Conservation (phyloP, 352 stramenopile species). For the Pythium utonaiense region DNA sequence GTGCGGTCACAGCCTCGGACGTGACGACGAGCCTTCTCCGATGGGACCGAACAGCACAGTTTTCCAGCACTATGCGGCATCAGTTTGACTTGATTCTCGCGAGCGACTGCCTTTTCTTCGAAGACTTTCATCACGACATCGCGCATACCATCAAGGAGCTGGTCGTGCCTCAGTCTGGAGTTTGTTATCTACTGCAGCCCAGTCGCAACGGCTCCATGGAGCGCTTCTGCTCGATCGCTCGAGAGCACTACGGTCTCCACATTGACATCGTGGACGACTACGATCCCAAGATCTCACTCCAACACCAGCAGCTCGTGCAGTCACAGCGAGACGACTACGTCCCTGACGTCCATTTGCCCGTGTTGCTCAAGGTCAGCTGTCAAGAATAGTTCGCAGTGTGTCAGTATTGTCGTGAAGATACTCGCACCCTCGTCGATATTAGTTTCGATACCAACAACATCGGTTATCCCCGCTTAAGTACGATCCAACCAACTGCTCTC, state of each 20-base stretch:
- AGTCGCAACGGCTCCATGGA: conserved; percentile 74
- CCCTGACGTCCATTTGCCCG: conserved; percentile 64
- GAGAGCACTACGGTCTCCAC: conserved; percentile 29
- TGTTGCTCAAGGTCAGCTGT: conserved; percentile 41
- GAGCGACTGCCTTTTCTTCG: conserved; percentile 86
- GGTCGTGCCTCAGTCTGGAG: conserved; percentile 34
- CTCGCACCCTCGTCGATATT: neutral
- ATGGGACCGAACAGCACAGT: conserved; percentile 51
- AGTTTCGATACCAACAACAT: neutral
- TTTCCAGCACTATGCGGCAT: conserved; percentile 29
- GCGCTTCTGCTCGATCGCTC: conserved; percentile 55
- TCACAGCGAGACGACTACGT: conserved; percentile 39
- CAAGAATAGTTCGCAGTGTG: neutral
- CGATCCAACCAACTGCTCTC: neutral
- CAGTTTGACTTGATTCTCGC: conserved; percentile 80
- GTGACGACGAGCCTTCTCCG: conserved; percentile 47
- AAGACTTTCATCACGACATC: conserved; percentile 81
- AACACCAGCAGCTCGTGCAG: conserved; percentile 5
- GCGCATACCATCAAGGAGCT: conserved; percentile 61
- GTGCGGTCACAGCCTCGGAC: conserved; percentile 5
- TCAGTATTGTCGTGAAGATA: conserved; percentile 6
- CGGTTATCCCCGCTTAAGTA: conserved; percentile 13
- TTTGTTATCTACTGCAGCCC: conserved; percentile 72
- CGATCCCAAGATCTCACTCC: conserved; percentile 23
- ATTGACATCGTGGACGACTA: conserved; percentile 38